A percentile compares a stretch with the other conserved stretches of the same genome.
phyloP scores from a whole-genome alignment of 352 stramenopile species.

The Phytophthora tubulina region DNA sequence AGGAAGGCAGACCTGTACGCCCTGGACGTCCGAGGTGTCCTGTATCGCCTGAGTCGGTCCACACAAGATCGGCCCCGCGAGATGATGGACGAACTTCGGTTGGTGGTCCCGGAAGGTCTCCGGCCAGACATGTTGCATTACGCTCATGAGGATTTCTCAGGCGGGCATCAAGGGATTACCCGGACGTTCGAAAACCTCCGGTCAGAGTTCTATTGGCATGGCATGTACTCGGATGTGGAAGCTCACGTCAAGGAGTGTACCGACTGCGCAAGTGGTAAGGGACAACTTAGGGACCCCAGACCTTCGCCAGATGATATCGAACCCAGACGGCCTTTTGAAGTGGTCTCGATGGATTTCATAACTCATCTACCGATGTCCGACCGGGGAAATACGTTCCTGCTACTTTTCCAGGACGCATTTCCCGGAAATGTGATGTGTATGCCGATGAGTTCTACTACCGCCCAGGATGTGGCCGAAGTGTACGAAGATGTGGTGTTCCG shows the following conservation, averaged over 20 bases:
- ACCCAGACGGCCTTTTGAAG: too few species aligned
- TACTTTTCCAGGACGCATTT: background rate
- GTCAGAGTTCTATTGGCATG: too few species aligned
- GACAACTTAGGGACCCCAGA: too few species aligned
- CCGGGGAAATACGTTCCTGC: too few species aligned
- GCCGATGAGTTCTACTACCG: background rate
- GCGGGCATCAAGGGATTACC: background rate
- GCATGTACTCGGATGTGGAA: too few species aligned
- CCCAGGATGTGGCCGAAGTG: background rate
- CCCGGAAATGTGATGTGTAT: background rate
- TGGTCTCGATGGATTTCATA: too few species aligned
- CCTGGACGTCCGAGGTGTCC: background rate
- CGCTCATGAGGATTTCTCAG: background rate
- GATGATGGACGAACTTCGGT: background rate
- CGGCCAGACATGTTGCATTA: background rate
- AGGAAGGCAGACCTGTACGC: too few species aligned
- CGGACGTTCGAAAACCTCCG: background rate
- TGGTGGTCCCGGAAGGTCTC: background rate
- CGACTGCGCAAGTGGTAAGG: too few species aligned
- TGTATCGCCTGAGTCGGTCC: background rate
- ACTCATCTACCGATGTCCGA: too few species aligned
- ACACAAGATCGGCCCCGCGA: background rate
- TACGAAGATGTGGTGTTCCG: background rate
- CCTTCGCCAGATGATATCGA: too few species aligned
- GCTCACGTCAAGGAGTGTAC: too few species aligned